A percentile compares a stretch with the other conserved stretches of the same genome.
phyloP scores from a whole-genome alignment of 495 filamentous ascomycete species.

The Penicillium paxilli region DNA sequence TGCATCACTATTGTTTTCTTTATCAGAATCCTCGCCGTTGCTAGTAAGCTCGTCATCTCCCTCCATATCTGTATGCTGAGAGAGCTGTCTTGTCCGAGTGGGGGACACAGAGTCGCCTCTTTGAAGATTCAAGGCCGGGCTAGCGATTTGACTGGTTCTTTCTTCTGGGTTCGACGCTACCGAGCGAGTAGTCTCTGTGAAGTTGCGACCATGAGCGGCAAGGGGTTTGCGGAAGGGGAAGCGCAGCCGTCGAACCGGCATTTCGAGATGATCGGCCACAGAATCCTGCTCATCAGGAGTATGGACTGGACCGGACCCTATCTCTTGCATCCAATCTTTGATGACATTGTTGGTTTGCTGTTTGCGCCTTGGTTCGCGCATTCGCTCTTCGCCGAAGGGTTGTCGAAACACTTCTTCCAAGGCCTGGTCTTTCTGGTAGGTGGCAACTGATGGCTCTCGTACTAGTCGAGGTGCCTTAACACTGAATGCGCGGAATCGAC shows the following conservation, averaged over 20 bases:
- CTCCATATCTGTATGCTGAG: slow-evolving; percentile 71
- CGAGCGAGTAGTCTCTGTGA: slow-evolving; percentile 52
- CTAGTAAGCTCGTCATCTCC: slow-evolving; percentile 91
- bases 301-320: slow-evolving; percentile 62
- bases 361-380: slow-evolving; percentile 52
- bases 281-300: slow-evolving; percentile 64
- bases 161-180: slow-evolving; percentile 62
- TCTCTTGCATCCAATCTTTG: slow-evolving; percentile 80
- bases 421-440: slow-evolving; percentile 83
- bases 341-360: slow-evolving; percentile 74
- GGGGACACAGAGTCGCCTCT: slow-evolving; percentile 22
- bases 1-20: slow-evolving; percentile 33
- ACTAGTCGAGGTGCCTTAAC: slow-evolving; percentile 59
- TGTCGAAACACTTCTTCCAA: slow-evolving; percentile 89
- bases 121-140: slow-evolving; percentile 32
- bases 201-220: slow-evolving; percentile 41
- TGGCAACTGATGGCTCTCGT: slow-evolving; percentile 79
- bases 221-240: slow-evolving; percentile 33
- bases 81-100: slow-evolving; percentile 35
- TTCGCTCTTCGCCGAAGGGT: slow-evolving; percentile 49
- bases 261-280: slow-evolving; percentile 59
- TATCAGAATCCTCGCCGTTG: slow-evolving; percentile 59
- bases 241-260: slow-evolving; percentile 31
- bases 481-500: slow-evolving; percentile 67
- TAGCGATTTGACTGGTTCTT: slow-evolving; percentile 27